phyloP scores from a whole-genome alignment of 495 filamentous ascomycete species.

The Penicillium antarcticum region DNA sequence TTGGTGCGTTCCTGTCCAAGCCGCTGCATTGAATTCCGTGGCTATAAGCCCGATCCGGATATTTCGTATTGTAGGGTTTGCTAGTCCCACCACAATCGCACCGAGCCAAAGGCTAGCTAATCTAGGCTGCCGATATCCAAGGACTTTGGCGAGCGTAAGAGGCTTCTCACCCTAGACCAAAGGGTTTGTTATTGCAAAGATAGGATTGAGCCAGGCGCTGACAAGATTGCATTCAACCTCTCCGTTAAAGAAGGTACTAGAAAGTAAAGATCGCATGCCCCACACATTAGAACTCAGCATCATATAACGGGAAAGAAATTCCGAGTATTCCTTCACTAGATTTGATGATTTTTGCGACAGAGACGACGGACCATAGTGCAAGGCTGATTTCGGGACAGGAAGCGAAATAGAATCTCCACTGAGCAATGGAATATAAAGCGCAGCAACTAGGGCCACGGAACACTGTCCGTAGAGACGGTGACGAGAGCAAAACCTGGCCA shows the following conservation, averaged over 20 bases:
- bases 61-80: constrained; percentile 16
- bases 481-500: constrained; percentile 22
- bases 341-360: constrained; percentile 4
- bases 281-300: constrained; percentile 22
- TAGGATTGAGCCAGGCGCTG: constrained; percentile 31
- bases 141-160: constrained; percentile 6
- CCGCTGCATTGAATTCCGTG: constrained; percentile 19
- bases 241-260: constrained; percentile 25
- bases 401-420: constrained; percentile 12
- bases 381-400: constrained; percentile 13
- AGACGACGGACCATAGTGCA: not conserved
- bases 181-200: constrained; percentile 24
- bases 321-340: constrained; percentile 10
- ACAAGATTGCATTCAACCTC: constrained; percentile 29
- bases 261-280: constrained; percentile 26
- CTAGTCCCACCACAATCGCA: constrained; percentile 17
- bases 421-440: constrained; percentile 25
- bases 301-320: constrained; percentile 23
- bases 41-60: constrained; percentile 17
- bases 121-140: constrained; percentile 15
- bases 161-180: not conserved
- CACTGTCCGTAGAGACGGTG: constrained; percentile 27
- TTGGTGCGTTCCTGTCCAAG: constrained; percentile 19
- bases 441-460: constrained; percentile 21
- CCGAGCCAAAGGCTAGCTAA: constrained; percentile 26